Evolutionary conservation across 2,329 filamentous ascomycete genomes (phyloP).

Genomic region (Ophiostoma fasciatum): DNA sequence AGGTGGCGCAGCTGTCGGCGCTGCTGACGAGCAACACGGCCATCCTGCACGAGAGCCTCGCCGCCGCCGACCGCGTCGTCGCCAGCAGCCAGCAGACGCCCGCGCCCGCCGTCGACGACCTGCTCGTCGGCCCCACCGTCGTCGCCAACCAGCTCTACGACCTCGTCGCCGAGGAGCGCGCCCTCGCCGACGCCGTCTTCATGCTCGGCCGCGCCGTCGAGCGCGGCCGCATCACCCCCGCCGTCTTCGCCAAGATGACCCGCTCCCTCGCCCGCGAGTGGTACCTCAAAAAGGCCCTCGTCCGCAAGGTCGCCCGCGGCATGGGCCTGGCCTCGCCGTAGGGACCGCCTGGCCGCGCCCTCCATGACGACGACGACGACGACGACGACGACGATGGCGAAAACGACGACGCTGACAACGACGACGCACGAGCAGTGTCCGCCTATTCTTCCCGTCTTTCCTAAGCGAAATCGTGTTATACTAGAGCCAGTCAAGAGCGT

Average conservation of each 20-base stretch:
- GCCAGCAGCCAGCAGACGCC: slow-evolving; percentile 52
- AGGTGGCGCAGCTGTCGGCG: slow-evolving; percentile 54
- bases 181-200: slow-evolving; percentile 75
- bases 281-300: slow-evolving; percentile 70
- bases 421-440: no score
- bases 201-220: slow-evolving; percentile 63
- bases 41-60: slow-evolving; percentile 63
- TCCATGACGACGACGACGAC: no score
- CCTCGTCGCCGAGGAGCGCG: slow-evolving; percentile 75
- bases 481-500: no score
- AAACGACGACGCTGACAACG: no score
- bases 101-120: slow-evolving; percentile 70
- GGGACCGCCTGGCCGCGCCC: no score
- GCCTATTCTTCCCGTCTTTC: no score
- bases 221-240: slow-evolving; percentile 51
- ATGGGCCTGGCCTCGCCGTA: slow-evolving; percentile 50
- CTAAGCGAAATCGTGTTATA: no score
- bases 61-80: slow-evolving; percentile 66
- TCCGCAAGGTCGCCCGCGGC: slow-evolving; percentile 60
- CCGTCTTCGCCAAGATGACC: slow-evolving; percentile 68
- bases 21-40: slow-evolving; percentile 62
- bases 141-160: slow-evolving; percentile 88
- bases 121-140: slow-evolving; percentile 84
- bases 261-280: slow-evolving; percentile 61
- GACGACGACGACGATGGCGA: no score